These are phyloP conservation scores for Penicillium sp. DNA, from an alignment of 2,329 filamentous ascomycete species.

Conservation along the genomic window DNA sequence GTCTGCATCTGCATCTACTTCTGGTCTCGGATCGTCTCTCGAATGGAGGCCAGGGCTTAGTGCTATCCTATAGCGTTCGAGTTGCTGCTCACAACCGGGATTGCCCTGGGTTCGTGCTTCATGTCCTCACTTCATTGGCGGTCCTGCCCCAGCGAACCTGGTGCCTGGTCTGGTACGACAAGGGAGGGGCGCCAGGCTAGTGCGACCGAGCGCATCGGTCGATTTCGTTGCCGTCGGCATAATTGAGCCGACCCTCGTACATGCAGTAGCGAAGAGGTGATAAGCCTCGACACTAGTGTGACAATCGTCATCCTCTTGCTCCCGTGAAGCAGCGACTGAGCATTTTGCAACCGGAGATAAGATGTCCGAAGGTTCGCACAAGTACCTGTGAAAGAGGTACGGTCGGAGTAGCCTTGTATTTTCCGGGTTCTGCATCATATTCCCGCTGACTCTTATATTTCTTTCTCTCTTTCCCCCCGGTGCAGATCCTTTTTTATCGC, in stretches of 20 bases:
- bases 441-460: not conserved
- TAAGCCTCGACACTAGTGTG: not conserved
- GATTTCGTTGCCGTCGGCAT: not conserved
- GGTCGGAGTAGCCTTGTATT: not conserved
- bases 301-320: not conserved
- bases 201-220: slow-evolving; percentile 2
- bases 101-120: not conserved
- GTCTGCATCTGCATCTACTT: not conserved
- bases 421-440: not conserved
- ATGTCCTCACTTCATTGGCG: not conserved
- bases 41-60: not conserved
- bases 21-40: not conserved
- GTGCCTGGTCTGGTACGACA: slow-evolving; percentile 1
- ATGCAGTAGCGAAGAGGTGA: not conserved
- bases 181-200: not conserved
- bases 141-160: not conserved
- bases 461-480: not conserved
- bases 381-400: not conserved
- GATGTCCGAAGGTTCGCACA: not conserved
- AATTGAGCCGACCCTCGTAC: not conserved
- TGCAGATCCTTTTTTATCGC: not conserved
- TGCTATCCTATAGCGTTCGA: not conserved
- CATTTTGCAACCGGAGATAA: not conserved
- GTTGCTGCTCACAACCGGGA: not conserved
- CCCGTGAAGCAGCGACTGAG: not conserved